phyloP scores from a whole-genome alignment of 352 stramenopile species.

The Phytophthora gonapodyides region DNA sequence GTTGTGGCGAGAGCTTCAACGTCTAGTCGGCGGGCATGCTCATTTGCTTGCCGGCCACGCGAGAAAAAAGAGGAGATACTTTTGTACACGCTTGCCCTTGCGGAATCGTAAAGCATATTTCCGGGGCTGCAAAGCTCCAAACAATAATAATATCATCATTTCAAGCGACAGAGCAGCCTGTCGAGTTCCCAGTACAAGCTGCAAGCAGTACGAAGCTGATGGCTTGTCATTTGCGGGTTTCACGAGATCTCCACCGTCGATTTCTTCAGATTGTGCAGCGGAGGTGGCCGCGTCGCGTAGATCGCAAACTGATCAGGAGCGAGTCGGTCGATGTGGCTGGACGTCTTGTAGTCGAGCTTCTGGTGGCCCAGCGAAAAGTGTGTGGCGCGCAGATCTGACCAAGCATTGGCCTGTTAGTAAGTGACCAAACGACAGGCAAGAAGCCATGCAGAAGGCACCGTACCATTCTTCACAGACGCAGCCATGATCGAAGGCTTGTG shows the following conservation, averaged over 20 bases:
- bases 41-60: conserved; percentile 2
- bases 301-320: conserved; percentile 61
- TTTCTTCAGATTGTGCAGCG: conserved; percentile 69
- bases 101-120: conserved; percentile 20
- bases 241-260: conserved; percentile 71
- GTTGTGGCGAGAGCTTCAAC: conserved; percentile 99
- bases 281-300: conserved; percentile 48
- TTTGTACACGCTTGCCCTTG: conserved; percentile 15
- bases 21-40: conserved; percentile 71
- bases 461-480: conserved; percentile 78
- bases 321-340: conserved; percentile 64
- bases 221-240: conserved; percentile 1
- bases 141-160: conserved; percentile 49
- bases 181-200: neutral
- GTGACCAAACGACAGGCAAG: conserved; percentile 9
- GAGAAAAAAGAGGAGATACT: conserved; percentile 16
- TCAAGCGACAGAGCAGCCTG: conserved; percentile 17
- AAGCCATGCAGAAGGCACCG: neutral
- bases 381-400: conserved; percentile 71
- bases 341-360: conserved; percentile 69
- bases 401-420: conserved; percentile 7
- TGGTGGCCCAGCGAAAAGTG: conserved; percentile 75
- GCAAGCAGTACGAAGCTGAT: neutral
- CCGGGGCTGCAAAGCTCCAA: conserved; percentile 18
- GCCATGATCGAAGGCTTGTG: conserved; percentile 79